Percentiles rank a stretch among this genome's conserved stretches.
Evolutionary conservation across 495 filamentous ascomycete genomes (phyloP).

Genomic region (Penicillium ucsense): DNA sequence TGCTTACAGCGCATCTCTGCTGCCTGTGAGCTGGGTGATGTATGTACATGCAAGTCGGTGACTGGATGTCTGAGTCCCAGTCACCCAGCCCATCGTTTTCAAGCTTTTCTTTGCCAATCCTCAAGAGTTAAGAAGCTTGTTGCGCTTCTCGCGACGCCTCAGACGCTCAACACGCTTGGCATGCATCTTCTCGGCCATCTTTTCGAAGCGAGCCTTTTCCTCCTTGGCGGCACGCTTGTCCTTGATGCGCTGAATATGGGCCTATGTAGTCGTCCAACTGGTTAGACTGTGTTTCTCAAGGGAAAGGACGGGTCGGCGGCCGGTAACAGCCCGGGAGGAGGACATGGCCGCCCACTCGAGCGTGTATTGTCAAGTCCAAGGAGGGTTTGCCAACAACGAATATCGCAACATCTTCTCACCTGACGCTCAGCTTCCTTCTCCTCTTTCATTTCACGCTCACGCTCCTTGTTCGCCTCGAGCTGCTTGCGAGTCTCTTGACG

Average conservation of each 20-base stretch:
- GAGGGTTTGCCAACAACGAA: background rate
- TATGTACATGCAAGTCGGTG: conserved; percentile 9
- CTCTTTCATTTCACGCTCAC: conserved; percentile 89
- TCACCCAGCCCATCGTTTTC: too few relatives aligned
- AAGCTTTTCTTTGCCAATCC: conserved; percentile 1
- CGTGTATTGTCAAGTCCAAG: background rate
- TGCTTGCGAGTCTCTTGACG: conserved; percentile 55
- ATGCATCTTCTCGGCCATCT: conserved; percentile 97
- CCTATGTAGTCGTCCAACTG: conserved; percentile 29
- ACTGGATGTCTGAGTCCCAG: too few relatives aligned
- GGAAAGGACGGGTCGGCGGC: too few relatives aligned
- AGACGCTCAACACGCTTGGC: conserved; percentile 83
- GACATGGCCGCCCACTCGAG: too few relatives aligned
- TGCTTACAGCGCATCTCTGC: background rate
- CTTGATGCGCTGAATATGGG: conserved; percentile 65
- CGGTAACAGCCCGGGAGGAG: too few relatives aligned
- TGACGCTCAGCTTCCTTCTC: conserved; percentile 85
- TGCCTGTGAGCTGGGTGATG: background rate
- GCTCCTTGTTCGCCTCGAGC: conserved; percentile 66
- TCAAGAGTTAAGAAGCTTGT: conserved; percentile 91
- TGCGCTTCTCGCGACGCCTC: conserved; percentile 93
- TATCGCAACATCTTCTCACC: conserved; percentile 36
- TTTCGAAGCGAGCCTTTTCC: conserved; percentile 88
- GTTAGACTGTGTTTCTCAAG: too few relatives aligned
- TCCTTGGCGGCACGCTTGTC: conserved; percentile 77